Conservation (phyloP, 2,329 filamentous ascomycete genomes). For the Alternaria gaisen region DNA sequence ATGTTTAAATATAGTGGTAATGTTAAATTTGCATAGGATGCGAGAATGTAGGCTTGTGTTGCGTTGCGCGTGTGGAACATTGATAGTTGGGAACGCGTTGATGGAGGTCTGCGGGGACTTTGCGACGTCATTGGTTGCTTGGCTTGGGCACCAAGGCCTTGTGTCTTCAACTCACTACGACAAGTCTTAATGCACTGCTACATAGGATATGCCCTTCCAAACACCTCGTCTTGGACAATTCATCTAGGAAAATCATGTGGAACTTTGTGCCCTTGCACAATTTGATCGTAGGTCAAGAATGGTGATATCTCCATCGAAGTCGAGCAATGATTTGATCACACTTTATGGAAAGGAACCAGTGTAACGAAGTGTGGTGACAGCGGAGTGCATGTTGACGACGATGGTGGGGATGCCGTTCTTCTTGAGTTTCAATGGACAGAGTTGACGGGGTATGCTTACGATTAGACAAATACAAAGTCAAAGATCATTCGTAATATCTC, state of each 20-base stretch:
- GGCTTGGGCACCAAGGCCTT: constrained; percentile 2
- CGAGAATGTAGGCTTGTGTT: background rate
- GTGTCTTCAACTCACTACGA: background rate
- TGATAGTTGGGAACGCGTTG: constrained; percentile 4
- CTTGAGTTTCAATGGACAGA: no score
- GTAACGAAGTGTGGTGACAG: background rate
- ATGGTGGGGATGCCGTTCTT: no score
- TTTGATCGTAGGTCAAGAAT: background rate
- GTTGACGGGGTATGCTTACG: no score
- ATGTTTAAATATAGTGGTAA: constrained; percentile 9
- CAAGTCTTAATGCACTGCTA: background rate
- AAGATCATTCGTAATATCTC: no score
- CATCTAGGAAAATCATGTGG: background rate
- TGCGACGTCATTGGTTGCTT: constrained; percentile 30
- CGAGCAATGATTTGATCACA: background rate
- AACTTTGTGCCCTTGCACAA: background rate
- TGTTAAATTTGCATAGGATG: background rate
- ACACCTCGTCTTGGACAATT: background rate
- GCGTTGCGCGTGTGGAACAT: background rate
- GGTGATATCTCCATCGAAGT: background rate
- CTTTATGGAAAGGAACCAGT: background rate
- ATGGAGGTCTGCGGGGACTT: constrained; percentile 27
- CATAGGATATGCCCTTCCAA: no score
- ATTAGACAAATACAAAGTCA: no score
- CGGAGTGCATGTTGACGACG: no score